These are phyloP conservation scores for Nothophoma quercina DNA, from an alignment of 2,329 filamentous ascomycete genomes.

Conservation along the genomic window DNA sequence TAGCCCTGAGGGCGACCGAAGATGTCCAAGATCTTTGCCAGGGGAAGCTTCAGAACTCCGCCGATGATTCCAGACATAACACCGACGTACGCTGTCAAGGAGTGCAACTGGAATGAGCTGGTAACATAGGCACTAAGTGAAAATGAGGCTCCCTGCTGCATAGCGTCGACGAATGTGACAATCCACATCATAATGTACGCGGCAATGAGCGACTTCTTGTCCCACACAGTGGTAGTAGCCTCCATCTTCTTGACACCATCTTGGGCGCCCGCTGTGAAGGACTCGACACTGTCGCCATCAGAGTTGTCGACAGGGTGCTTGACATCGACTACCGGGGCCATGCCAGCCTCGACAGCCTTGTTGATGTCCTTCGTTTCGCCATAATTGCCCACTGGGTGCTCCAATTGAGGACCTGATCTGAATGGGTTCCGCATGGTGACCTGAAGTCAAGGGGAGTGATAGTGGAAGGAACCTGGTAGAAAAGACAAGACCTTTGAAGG, in stretches of 20 bases:
- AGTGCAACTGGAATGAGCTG: slow-evolving; percentile 40
- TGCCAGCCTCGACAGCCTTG: slow-evolving; percentile 19
- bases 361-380: slow-evolving; percentile 13
- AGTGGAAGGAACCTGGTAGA: background rate
- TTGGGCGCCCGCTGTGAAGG: slow-evolving; percentile 29
- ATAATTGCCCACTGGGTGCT: slow-evolving; percentile 3
- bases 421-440: slow-evolving; percentile 11
- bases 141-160: slow-evolving; percentile 50
- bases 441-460: background rate
- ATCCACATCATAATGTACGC: slow-evolving; percentile 44
- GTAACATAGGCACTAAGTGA: slow-evolving; percentile 47
- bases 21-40: slow-evolving; percentile 50
- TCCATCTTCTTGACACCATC: slow-evolving; percentile 52
- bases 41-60: slow-evolving; percentile 44
- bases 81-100: slow-evolving; percentile 40
- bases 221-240: slow-evolving; percentile 52
- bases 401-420: slow-evolving; percentile 1
- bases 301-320: slow-evolving; percentile 18
- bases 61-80: slow-evolving; percentile 43
- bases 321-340: slow-evolving; percentile 12
- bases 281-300: slow-evolving; percentile 5
- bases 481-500: background rate
- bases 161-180: slow-evolving; percentile 33
- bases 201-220: slow-evolving; percentile 45
- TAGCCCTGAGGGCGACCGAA: slow-evolving; percentile 49